A percentile compares a stretch with the other conserved stretches of the same genome.
Conservation (phyloP, 768 basidiomycete species). For the Nidula microcarpa region DNA sequence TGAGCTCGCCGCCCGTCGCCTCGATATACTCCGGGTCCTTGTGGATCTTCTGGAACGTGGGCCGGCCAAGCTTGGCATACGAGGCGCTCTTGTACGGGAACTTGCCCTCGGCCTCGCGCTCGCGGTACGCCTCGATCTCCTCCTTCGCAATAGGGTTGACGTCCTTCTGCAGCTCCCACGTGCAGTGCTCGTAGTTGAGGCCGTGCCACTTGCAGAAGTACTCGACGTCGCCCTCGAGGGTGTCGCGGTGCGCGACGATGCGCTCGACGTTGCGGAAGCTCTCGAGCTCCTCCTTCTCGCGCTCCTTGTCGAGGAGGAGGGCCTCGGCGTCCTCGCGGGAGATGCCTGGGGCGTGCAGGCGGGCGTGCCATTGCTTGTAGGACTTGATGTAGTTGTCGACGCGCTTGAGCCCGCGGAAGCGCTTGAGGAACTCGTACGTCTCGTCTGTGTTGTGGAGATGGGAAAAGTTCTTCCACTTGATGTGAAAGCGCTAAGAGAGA, state of each 20-base stretch:
- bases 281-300: constrained; percentile 89
- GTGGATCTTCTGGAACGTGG: constrained; percentile 76
- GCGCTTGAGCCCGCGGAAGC: constrained; percentile 92
- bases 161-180: constrained; percentile 88
- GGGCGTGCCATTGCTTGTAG: constrained; percentile 71
- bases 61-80: constrained; percentile 68
- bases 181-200: constrained; percentile 91
- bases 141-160: constrained; percentile 74
- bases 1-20: constrained; percentile 77
- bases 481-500: constrained; percentile 80
- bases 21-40: constrained; percentile 87
- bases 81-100: constrained; percentile 82
- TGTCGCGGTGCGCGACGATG: constrained; percentile 76
- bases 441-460: constrained; percentile 99
- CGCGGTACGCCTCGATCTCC: constrained; percentile 76
- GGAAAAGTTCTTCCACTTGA: constrained; percentile 99
- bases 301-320: constrained; percentile 85
- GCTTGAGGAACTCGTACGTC: constrained; percentile 92
- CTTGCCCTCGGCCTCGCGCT: constrained; percentile 71
- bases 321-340: constrained; percentile 88
- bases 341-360: constrained; percentile 60
- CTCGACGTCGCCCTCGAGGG: constrained; percentile 55
- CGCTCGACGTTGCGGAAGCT: constrained; percentile 90
- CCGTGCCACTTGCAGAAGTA: constrained; percentile 98
- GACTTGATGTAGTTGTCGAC: constrained; percentile 99